A percentile compares a stretch with the other conserved stretches of the same genome.
Evolutionary conservation across 495 filamentous ascomycete species (phyloP).

Genomic region (Aspergillus ostianus): DNA sequence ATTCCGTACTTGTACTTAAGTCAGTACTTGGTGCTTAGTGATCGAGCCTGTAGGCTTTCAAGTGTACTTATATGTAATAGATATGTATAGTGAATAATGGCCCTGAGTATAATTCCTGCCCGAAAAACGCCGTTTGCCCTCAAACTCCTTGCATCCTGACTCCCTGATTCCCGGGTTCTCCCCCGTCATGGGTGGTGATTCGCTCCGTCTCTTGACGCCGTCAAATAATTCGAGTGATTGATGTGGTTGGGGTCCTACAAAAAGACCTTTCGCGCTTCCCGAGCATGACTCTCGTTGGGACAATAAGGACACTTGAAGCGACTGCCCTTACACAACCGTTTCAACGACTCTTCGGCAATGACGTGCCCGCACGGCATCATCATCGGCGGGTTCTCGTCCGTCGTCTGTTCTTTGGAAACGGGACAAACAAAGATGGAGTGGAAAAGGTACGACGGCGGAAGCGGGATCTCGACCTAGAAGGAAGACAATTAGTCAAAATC

Average conservation of each 20-base stretch:
- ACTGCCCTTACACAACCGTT: slow-evolving; percentile 70
- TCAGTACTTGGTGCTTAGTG: no score
- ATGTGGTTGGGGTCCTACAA: slow-evolving; percentile 30
- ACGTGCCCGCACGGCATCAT: slow-evolving; percentile 98
- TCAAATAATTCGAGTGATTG: slow-evolving; percentile 1
- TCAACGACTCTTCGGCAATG: slow-evolving; percentile 78
- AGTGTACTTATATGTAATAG: not conserved
- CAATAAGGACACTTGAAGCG: slow-evolving; percentile 97
- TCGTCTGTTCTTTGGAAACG: slow-evolving; percentile 93
- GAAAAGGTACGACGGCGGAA: slow-evolving; percentile 84
- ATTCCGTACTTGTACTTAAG: no score
- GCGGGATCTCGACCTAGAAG: slow-evolving; percentile 74
- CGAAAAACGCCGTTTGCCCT: slow-evolving; percentile 7
- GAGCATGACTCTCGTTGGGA: slow-evolving; percentile 73
- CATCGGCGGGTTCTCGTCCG: slow-evolving; percentile 91
- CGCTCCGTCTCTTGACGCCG: slow-evolving; percentile 5
- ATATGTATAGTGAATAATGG: slow-evolving; percentile 2
- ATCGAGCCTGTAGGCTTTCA: no score
- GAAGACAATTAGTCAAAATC: slow-evolving; percentile 8
- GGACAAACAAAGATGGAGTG: slow-evolving; percentile 98
- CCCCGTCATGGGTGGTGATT: slow-evolving; percentile 8
- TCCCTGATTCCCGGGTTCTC: not conserved
- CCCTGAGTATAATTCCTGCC: not conserved
- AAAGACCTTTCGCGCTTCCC: slow-evolving; percentile 74
- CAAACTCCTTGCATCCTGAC: slow-evolving; percentile 10